Conservation (phyloP, 2,329 filamentous ascomycete species). For the Trichophyton simii region DNA sequence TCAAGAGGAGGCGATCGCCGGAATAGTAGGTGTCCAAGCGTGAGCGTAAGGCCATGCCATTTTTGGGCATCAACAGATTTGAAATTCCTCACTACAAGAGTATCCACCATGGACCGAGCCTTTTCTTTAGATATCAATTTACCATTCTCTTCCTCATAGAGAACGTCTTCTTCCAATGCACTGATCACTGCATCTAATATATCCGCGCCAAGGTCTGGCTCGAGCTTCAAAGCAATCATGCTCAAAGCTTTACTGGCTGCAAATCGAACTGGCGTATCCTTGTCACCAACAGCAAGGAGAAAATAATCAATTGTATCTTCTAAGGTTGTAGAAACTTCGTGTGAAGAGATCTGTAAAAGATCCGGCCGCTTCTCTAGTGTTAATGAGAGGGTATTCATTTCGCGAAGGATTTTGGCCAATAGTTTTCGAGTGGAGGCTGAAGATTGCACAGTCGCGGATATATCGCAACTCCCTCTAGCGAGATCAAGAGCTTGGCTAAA, state of each 20-base stretch:
- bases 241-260: conserved; percentile 88
- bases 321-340: conserved; percentile 42
- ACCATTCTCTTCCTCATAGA: conserved; percentile 39
- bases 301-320: conserved; percentile 75
- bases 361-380: conserved; percentile 32
- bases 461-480: conserved; percentile 38
- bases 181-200: conserved; percentile 78
- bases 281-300: conserved; percentile 65
- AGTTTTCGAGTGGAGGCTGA: conserved; percentile 73
- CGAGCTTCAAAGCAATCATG: conserved; percentile 68
- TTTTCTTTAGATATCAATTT: conserved; percentile 27
- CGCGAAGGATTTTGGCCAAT: conserved; percentile 72
- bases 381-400: conserved; percentile 55
- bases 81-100: conserved; percentile 44
- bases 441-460: conserved; percentile 46
- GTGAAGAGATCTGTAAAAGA: conserved; percentile 17
- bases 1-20: conserved; percentile 62
- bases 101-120: conserved; percentile 22
- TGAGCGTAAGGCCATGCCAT: conserved; percentile 89
- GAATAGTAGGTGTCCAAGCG: conserved; percentile 75
- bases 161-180: conserved; percentile 49
- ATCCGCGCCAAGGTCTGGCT: conserved; percentile 67
- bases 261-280: conserved; percentile 80
- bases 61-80: conserved; percentile 65
- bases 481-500: conserved; percentile 54